Percentiles rank a stretch among this genome's conserved stretches.
phyloP scores from a whole-genome alignment of 2,329 filamentous ascomycete species.

The Pyricularia pennisetigena region DNA sequence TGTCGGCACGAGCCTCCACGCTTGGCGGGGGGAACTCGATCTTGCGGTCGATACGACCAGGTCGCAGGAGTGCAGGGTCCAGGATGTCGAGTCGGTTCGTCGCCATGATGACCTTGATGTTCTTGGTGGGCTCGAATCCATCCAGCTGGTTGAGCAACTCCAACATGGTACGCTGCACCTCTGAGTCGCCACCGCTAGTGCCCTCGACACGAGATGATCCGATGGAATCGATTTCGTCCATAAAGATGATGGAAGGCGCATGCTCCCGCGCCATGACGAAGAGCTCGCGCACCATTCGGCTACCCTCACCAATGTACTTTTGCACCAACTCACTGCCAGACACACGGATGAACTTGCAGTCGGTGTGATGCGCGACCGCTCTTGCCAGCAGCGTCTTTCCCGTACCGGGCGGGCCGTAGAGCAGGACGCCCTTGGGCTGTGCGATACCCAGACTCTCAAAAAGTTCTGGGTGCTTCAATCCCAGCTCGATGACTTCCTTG shows the following conservation, averaged over 20 bases:
- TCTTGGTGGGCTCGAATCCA: conserved; percentile 97
- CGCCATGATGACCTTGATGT: conserved; percentile 99
- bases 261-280: conserved; percentile 99
- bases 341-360: conserved; percentile 98
- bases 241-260: conserved; percentile 98
- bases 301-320: conserved; percentile 98
- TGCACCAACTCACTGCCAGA: conserved; percentile 94
- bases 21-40: conserved; percentile 98
- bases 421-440: conserved; percentile 91
- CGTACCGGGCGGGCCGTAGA: conserved; percentile 94
- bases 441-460: conserved; percentile 99
- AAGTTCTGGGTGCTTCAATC: conserved; percentile 94
- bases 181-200: conserved; percentile 88
- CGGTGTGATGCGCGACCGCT: conserved; percentile 95
- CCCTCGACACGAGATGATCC: conserved; percentile 95
- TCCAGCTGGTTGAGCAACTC: conserved; percentile 97
- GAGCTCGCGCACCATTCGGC: conserved; percentile 94
- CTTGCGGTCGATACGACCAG: conserved; percentile 97
- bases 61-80: conserved; percentile 85
- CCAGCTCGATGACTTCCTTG: conserved; percentile 98
- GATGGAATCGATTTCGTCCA: conserved; percentile 99
- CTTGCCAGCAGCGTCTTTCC: conserved; percentile 93
- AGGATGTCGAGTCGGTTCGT: conserved; percentile 97
- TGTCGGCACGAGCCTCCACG: conserved; percentile 92
- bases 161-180: conserved; percentile 97